Percentiles rank a stretch among this genome's conserved stretches.
phyloP scores from a whole-genome alignment of 2,329 filamentous ascomycete genomes.

The Thielaviopsis ethacetica region DNA sequence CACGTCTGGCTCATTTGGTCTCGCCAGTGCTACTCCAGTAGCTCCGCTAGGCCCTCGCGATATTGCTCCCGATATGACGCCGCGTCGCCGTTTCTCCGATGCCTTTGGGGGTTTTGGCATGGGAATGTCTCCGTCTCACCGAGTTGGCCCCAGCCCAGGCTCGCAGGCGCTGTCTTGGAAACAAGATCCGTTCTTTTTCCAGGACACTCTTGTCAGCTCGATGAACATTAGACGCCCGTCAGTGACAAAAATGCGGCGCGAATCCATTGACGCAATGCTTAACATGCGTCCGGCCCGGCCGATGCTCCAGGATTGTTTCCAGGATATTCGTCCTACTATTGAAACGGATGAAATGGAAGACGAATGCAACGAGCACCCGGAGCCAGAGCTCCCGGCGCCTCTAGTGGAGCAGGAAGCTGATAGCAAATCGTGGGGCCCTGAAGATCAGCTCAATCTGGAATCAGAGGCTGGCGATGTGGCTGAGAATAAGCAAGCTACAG shows the following conservation, averaged over 20 bases:
- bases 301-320: not conserved
- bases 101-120: not conserved
- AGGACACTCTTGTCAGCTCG: conserved; percentile 4
- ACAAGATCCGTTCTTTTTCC: conserved; percentile 11
- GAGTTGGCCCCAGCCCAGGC: not conserved
- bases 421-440: conserved; percentile 5
- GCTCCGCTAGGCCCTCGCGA: not conserved
- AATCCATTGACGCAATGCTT: not conserved
- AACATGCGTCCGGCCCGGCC: not conserved
- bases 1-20: not conserved
- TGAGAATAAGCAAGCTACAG: not conserved
- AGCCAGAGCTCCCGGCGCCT: not conserved
- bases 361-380: not conserved
- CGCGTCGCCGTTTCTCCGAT: not conserved
- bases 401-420: not conserved
- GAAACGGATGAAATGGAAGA: not conserved
- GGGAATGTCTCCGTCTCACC: not conserved
- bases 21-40: not conserved
- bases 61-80: not conserved
- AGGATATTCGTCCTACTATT: conserved; percentile 6
- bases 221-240: not conserved
- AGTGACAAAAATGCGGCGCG: not conserved
- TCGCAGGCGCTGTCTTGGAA: not conserved
- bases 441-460: conserved; percentile 10
- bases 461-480: not conserved